These are phyloP conservation scores for Neurospora intermedia DNA, from an alignment of 495 filamentous ascomycete genomes.

Conservation along the genomic window DNA sequence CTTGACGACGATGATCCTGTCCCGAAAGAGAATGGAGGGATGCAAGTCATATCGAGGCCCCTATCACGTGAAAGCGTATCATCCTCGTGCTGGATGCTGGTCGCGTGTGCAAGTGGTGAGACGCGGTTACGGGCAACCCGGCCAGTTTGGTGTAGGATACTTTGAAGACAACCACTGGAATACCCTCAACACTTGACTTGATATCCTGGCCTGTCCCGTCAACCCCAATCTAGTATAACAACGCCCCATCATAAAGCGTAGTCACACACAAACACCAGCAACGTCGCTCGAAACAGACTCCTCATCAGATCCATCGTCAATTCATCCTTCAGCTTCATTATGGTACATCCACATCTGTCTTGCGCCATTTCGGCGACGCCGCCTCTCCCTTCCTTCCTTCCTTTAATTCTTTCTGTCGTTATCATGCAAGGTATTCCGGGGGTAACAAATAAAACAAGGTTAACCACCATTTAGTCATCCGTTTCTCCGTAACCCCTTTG, in stretches of 20 bases:
- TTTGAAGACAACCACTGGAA: background rate
- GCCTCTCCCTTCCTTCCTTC: background rate
- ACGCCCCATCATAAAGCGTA: background rate
- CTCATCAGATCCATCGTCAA: background rate
- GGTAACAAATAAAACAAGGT: background rate
- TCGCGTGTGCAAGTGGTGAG: background rate
- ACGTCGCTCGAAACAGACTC: background rate
- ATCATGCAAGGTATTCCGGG: background rate
- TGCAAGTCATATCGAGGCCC: background rate
- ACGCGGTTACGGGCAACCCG: slow-evolving; percentile 5
- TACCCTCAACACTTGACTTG: background rate
- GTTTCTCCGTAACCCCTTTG: background rate
- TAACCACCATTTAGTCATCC: background rate
- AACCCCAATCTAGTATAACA: background rate
- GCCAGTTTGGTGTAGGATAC: background rate
- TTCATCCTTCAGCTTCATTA: background rate
- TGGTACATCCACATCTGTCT: background rate
- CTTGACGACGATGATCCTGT: background rate
- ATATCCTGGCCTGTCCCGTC: background rate
- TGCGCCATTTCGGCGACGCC: background rate
- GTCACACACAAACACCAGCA: background rate
- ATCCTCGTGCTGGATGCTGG: slow-evolving; percentile 5
- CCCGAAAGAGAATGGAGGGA: background rate
- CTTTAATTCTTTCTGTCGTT: background rate
- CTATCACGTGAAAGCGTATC: slow-evolving; percentile 16